Evolutionary conservation across 2,329 filamentous ascomycete genomes (phyloP).

Genomic region (Aspergillus niger): DNA sequence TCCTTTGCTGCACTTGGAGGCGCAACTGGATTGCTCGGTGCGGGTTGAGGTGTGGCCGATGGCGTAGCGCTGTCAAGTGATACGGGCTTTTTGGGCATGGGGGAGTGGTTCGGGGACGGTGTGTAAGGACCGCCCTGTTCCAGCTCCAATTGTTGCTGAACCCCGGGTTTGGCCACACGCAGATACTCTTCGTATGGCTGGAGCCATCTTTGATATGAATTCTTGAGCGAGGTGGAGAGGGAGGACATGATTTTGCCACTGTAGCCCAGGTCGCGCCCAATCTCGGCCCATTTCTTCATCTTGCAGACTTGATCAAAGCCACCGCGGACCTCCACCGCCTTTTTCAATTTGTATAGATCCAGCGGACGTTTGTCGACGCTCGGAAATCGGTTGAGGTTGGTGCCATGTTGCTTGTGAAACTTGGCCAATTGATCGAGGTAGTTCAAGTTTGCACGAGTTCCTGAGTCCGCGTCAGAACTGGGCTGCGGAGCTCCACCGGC

Average conservation of each 20-base stretch:
- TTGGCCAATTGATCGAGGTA: conserved; percentile 94
- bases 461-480: conserved; percentile 55
- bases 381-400: conserved; percentile 87
- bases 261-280: conserved; percentile 92
- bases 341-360: conserved; percentile 93
- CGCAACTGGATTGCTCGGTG: conserved; percentile 64
- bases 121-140: conserved; percentile 93
- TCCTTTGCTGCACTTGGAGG: conserved; percentile 58
- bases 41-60: conserved; percentile 59
- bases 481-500: conserved; percentile 33
- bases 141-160: conserved; percentile 92
- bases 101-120: conserved; percentile 71
- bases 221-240: conserved; percentile 93
- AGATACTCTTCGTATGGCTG: conserved; percentile 96
- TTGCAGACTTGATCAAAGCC: conserved; percentile 98
- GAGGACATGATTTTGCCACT: conserved; percentile 99
- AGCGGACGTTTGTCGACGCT: conserved; percentile 97
- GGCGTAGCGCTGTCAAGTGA: conserved; percentile 48
- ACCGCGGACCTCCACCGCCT: conserved; percentile 90
- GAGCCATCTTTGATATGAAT: conserved; percentile 96
- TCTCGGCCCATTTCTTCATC: conserved; percentile 98
- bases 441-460: conserved; percentile 90
- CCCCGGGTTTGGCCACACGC: conserved; percentile 83
- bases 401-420: conserved; percentile 96
- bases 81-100: conserved; percentile 59